Percentiles rank a stretch among this genome's conserved stretches.
Evolutionary conservation across 1,284 basidiomycete genomes (phyloP).

Genomic region (Rhodotorula mucilaginosa): DNA sequence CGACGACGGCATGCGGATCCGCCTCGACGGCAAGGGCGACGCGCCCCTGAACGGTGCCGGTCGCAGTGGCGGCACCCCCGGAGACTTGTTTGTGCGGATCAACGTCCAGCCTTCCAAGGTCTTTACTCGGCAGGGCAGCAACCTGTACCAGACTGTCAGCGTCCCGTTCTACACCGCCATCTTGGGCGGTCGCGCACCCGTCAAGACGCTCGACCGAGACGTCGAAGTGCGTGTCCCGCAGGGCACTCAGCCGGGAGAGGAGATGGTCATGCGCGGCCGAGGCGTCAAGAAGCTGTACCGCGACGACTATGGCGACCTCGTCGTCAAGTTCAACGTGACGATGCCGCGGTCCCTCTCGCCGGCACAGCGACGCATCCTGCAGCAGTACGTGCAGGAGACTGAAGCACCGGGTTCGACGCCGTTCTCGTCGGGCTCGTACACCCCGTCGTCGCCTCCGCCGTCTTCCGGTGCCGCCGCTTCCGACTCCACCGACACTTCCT

Average conservation of each 20-base stretch:
- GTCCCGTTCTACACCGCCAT: constrained; percentile 91
- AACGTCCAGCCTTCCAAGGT: constrained; percentile 76
- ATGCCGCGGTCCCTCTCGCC: constrained; percentile 63
- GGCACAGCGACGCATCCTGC: constrained; percentile 34
- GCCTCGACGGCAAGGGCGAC: constrained; percentile 80
- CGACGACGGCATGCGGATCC: constrained; percentile 94
- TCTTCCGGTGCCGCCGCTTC: constrained; percentile 12
- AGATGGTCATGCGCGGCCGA: constrained; percentile 87
- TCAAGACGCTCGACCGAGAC: constrained; percentile 93
- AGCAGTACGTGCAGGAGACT: constrained; percentile 40
- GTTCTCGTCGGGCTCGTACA: constrained; percentile 7
- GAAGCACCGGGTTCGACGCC: constrained; percentile 37
- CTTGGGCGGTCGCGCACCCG: constrained; percentile 84
- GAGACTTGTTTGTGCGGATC: constrained; percentile 81
- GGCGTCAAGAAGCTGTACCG: constrained; percentile 65
- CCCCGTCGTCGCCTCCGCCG: not conserved
- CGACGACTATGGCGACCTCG: constrained; percentile 69
- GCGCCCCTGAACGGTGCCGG: constrained; percentile 71
- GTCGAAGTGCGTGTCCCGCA: constrained; percentile 90
- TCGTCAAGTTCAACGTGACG: constrained; percentile 82
- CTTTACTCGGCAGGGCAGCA: constrained; percentile 88
- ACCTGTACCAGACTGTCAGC: constrained; percentile 84
- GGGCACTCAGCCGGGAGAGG: constrained; percentile 95
- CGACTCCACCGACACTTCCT: too few relatives aligned
- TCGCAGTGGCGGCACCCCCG: constrained; percentile 57